Evolutionary conservation across 768 basidiomycete genomes (phyloP).

Genomic region (Lentinula lateritia): DNA sequence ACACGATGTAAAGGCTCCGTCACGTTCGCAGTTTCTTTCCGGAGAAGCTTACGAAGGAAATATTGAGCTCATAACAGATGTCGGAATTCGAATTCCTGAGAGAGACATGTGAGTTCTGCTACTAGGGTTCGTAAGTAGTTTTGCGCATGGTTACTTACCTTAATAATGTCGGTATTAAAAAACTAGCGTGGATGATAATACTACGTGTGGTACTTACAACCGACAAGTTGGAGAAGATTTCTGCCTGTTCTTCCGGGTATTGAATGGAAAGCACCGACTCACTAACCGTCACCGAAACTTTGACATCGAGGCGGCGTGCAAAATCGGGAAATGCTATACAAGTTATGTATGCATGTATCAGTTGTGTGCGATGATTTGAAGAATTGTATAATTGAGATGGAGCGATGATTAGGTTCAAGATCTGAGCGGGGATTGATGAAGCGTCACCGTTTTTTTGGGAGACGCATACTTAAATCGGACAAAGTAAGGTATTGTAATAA

Average conservation of each 20-base stretch:
- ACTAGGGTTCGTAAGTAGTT: neutral
- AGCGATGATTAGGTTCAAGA: slow-evolving; percentile 31
- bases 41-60: neutral
- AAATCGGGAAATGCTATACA: slow-evolving; percentile 1
- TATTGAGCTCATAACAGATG: neutral
- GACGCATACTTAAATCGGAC: neutral
- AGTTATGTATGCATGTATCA: neutral
- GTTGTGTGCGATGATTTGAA: slow-evolving; percentile 6
- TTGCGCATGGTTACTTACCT: neutral
- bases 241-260: neutral
- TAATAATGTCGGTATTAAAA: neutral
- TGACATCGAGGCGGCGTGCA: neutral
- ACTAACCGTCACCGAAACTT: neutral
- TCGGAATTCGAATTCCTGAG: neutral
- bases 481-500: neutral
- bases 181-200: neutral
- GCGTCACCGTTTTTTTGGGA: neutral
- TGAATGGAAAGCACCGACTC: neutral
- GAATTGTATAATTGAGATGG: slow-evolving; percentile 21
- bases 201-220: neutral
- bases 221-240: neutral
- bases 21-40: neutral
- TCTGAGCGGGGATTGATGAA: slow-evolving; percentile 14
- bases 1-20: neutral
- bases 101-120: neutral